Evolutionary conservation across 2,329 filamentous ascomycete genomes (phyloP).

Genomic region (Fusarium haematococcum): DNA sequence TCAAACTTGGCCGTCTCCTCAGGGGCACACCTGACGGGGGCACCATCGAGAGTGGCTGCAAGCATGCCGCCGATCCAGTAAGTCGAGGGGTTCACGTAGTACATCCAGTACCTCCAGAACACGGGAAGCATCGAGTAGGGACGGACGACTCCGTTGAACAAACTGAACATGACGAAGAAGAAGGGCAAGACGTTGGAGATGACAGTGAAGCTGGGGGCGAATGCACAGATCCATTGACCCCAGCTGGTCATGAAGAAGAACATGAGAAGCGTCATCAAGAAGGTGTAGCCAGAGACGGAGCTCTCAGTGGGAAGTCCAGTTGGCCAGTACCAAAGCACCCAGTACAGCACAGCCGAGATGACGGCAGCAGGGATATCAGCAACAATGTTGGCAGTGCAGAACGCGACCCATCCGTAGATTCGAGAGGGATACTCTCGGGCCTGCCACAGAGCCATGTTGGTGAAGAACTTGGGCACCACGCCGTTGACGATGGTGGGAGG

Average conservation of each 20-base stretch:
- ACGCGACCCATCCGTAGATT: constrained; percentile 83
- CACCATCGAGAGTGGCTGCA: constrained; percentile 31
- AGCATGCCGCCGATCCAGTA: constrained; percentile 40
- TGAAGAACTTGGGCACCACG: constrained; percentile 82
- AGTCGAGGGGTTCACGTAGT: constrained; percentile 37
- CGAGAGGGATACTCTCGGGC: constrained; percentile 78
- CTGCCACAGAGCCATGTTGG: constrained; percentile 79
- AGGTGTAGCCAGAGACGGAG: constrained; percentile 77
- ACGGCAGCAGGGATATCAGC: constrained; percentile 79
- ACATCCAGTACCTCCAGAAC: constrained; percentile 65
- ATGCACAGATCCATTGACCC: constrained; percentile 89
- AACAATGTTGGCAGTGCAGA: constrained; percentile 78
- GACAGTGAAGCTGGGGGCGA: constrained; percentile 82
- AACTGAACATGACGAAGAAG: constrained; percentile 81
- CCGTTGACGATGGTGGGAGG: constrained; percentile 79
- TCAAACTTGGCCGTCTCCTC: constrained; percentile 61
- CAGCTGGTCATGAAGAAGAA: constrained; percentile 80
- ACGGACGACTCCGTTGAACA: constrained; percentile 83
- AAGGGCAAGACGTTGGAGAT: constrained; percentile 82
- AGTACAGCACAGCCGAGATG: constrained; percentile 75
- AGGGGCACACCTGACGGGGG: constrained; percentile 55
- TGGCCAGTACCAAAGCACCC: constrained; percentile 81
- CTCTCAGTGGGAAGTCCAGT: constrained; percentile 76
- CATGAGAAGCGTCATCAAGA: constrained; percentile 82
- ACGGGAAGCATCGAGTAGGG: constrained; percentile 73